Evolutionary conservation across 108 stramenopile species (phyloP).

Genomic region (Chaetoceros muelleri): DNA sequence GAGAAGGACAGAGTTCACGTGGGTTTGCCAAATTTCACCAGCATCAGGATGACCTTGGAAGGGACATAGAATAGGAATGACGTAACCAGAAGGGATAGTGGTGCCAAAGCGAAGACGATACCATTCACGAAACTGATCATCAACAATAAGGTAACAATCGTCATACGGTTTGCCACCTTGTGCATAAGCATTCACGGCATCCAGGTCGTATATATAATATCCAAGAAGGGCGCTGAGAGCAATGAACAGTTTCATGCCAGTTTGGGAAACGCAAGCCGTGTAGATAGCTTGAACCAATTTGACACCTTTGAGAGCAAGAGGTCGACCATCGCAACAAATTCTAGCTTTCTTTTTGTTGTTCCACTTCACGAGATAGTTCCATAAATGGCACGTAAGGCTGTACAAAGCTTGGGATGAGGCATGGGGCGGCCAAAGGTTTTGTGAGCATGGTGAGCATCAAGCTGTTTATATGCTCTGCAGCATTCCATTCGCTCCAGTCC

Average conservation of each 20-base stretch:
- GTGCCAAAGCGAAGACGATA: background rate
- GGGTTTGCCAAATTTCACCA: slow-evolving; percentile 9
- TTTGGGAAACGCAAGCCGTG: background rate
- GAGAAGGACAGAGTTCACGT: background rate
- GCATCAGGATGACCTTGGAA: slow-evolving; percentile 9
- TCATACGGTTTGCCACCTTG: background rate
- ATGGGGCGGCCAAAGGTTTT: no score
- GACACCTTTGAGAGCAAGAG: background rate
- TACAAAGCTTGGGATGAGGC: no score
- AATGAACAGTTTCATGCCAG: background rate
- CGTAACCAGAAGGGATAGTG: slow-evolving; percentile 1
- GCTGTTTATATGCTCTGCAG: no score
- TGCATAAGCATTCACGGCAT: background rate
- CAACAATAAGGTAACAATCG: background rate
- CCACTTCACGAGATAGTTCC: background rate
- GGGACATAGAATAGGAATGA: background rate
- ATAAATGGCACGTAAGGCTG: no score
- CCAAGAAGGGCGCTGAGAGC: background rate
- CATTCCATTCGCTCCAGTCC: no score
- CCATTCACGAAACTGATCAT: background rate
- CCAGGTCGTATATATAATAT: background rate
- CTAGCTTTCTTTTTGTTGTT: background rate
- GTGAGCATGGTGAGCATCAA: no score
- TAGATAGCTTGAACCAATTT: background rate
- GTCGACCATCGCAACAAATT: background rate